Evolutionary conservation across 164 flowering plant genomes (phyloP).

Genomic region (Chimonanthus salicifolius): DNA sequence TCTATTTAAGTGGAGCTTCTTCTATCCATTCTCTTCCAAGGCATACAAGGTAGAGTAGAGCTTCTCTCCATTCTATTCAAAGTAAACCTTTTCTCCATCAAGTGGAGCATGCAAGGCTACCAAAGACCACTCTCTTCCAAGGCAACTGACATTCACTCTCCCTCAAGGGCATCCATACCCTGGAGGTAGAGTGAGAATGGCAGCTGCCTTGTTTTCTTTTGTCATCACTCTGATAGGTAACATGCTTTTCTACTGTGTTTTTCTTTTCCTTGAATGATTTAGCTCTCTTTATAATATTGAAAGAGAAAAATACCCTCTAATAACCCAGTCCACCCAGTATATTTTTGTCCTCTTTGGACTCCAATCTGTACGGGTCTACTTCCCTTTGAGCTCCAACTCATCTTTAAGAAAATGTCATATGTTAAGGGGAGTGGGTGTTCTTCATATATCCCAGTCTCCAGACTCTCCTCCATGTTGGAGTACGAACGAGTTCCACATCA

Average conservation of each 20-base stretch:
- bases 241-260: not conserved
- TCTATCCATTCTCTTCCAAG: not conserved
- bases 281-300: not conserved
- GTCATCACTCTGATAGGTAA: not conserved
- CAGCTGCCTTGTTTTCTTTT: constrained; percentile 1
- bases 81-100: too few relatives aligned
- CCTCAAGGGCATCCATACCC: constrained; percentile 5
- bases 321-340: too few relatives aligned
- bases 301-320: too few relatives aligned
- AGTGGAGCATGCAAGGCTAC: not conserved
- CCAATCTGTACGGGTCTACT: too few relatives aligned
- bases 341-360: too few relatives aligned
- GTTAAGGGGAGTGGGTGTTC: too few relatives aligned
- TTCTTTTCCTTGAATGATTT: not conserved
- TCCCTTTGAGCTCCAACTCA: too few relatives aligned
- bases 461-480: too few relatives aligned
- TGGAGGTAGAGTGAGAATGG: not conserved
- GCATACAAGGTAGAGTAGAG: not conserved
- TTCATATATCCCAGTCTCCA: too few relatives aligned
- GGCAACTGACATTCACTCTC: constrained; percentile 7
- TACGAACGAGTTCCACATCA: too few relatives aligned
- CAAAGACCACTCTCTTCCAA: not conserved
- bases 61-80: too few relatives aligned
- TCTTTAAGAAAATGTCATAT: too few relatives aligned
- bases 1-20: constrained; percentile 3